phyloP scores from a whole-genome alignment of 2,329 filamentous ascomycete species.

The Cyclaneusma minus region DNA sequence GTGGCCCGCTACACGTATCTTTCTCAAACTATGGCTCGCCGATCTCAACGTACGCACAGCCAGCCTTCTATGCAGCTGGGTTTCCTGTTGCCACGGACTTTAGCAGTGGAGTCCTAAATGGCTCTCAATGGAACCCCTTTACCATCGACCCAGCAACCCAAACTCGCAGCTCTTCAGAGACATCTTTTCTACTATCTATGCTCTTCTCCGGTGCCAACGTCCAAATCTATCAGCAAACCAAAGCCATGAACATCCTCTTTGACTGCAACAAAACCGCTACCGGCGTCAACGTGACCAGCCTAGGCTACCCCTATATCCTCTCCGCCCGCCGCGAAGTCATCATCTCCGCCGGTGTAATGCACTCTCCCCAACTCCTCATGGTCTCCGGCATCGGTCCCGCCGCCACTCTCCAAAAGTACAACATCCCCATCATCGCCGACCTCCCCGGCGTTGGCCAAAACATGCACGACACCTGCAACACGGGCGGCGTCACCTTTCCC shows the following conservation, averaged over 20 bases:
- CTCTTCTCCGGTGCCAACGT: no score
- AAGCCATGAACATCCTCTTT: slow-evolving; percentile 30
- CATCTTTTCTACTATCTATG: slow-evolving; percentile 20
- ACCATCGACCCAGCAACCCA: slow-evolving; percentile 17
- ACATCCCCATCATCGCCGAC: slow-evolving; percentile 28
- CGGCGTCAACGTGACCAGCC: slow-evolving; percentile 21
- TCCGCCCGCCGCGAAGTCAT: slow-evolving; percentile 26
- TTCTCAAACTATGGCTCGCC: slow-evolving; percentile 26
- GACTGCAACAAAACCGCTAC: slow-evolving; percentile 22
- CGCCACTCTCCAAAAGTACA: slow-evolving; percentile 24
- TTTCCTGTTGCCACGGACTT: slow-evolving; percentile 22
- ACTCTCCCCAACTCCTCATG: slow-evolving; percentile 33
- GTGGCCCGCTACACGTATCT: slow-evolving; percentile 24
- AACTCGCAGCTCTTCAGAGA: slow-evolving; percentile 20
- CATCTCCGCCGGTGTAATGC: slow-evolving; percentile 31
- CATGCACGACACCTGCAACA: slow-evolving; percentile 32
- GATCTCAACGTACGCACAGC: slow-evolving; percentile 22
- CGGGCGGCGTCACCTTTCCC: no score
- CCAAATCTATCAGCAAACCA: slow-evolving; percentile 23
- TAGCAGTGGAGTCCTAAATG: slow-evolving; percentile 25
- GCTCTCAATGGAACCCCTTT: slow-evolving; percentile 18
- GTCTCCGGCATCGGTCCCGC: slow-evolving; percentile 30
- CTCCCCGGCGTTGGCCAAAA: slow-evolving; percentile 34
- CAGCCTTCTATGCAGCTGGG: slow-evolving; percentile 25
- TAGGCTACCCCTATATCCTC: slow-evolving; percentile 5